Base-by-base conservation (phyloP, 305 asterid species). In the Fraxinus paxiana region DNA sequence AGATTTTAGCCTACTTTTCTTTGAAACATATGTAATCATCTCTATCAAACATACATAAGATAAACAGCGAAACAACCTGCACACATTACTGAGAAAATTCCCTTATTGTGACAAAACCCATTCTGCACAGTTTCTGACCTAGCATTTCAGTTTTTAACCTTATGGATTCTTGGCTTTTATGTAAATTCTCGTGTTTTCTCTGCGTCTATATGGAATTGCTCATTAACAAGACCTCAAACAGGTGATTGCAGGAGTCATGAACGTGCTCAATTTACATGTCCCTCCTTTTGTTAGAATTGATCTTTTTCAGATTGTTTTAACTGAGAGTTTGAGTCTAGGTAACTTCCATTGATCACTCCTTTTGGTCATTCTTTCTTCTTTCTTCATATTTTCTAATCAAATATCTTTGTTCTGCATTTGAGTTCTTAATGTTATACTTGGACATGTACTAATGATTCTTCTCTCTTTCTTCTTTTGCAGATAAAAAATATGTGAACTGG, bases 201-300 rank as follows among this genome's bases (percentile, higher is more conserved):
- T 82, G 54, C 24, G 72, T 51, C 13, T 77, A 13, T 73, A 73
- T 79, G 73, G 70, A 78, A 79, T 67, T 86, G 31, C 82, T 88
- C 77, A 78, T 82, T 84, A 70, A 84, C 77, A 77, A 76, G 78
- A 67, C 34, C 31, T 73, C 76, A 65, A 86, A 88, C 96, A 95
- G 98, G 98, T 93, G 78, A 90, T 93, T 88, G 88, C 87, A 18
- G 98, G 97, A 82, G 93, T 92, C 82, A 88, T 93, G 98, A 88
- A 83, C 85, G 69, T 81, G 82, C 97, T 95, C 75, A 85, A 82
- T 85, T 80, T 91, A 90, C 84, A 81, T 63, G 92, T 93, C 78
- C 98, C 94, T 80, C 97, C 97, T 35, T 95, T 91, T 85, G 90
- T 93, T 85, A 89, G 97, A 87, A 84, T 95, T 69, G 98, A 95